Percentiles rank a stretch among this genome's conserved stretches.
Evolutionary conservation across 208 protist species (phyloP).

Genomic region (Trichomonas gallinae): DNA sequence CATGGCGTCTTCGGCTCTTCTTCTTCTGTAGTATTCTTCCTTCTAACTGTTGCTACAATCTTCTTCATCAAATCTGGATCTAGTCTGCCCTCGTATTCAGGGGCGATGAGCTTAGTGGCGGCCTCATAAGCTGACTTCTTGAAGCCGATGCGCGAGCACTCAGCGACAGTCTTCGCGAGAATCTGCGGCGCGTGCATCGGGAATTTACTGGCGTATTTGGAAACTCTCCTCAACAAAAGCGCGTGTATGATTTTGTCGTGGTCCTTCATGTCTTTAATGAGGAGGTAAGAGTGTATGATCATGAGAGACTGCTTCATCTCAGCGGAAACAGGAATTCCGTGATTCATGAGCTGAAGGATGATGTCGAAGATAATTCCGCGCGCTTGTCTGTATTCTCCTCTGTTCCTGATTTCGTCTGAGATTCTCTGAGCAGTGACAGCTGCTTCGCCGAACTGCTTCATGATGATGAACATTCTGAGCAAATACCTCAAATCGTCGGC

Average conservation of each 20-base stretch:
- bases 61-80: neutral
- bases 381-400: neutral
- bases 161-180: neutral
- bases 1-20: neutral
- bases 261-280: neutral
- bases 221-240: neutral
- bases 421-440: neutral
- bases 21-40: neutral
- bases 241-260: neutral
- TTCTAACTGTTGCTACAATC: slow-evolving; percentile 10
- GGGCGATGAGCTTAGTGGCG: neutral
- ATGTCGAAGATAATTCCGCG: neutral
- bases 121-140: neutral
- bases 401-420: neutral
- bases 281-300: neutral
- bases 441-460: neutral
- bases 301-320: neutral
- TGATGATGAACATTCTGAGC: neutral
- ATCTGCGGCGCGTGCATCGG: neutral
- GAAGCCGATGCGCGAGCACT: neutral
- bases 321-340: neutral
- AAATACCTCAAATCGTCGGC: neutral
- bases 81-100: neutral
- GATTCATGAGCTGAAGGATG: neutral
- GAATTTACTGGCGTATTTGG: neutral